Evolutionary conservation across 164 flowering plant genomes (phyloP), one percentile per base, ranked within the genome.

Genomic region (Annona squamosa): DNA sequence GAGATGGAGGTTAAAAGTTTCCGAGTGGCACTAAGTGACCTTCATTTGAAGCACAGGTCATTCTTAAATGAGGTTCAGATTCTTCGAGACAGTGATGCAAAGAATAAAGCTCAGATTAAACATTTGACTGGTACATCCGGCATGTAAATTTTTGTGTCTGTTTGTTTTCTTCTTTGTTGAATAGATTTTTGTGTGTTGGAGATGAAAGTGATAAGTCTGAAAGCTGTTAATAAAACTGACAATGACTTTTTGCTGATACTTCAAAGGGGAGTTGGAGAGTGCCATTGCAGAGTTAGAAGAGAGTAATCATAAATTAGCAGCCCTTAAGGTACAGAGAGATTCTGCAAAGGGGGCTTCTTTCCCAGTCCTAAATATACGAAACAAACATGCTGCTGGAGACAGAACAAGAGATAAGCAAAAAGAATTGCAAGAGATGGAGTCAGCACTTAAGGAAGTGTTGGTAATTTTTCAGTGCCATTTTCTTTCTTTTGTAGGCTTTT

Each of bases 341-440:
- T 87, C 88, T 52, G 81, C 87, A 16, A 89, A 85, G 78, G 88
- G 89, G 70, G 83, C 82, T 62, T 77, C 78, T 67, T 87, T 88
- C 70, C 94, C 93, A 71, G 77, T 89, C 62, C 79, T 89, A 66
- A 90, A 81, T 77, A n/a, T 84, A 48, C 87, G 87, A 7, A 85
- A 71, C 79, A 90, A 82, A 75, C 88, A 74, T 71, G 78, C 70
- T 66, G 71, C 82, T 75, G 82, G 79, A 72, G 97, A 91, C 63
- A 89, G 79, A 80, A 71, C 77, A 59, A 86, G 80, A 73, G 93
- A 93, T 76, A 93, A 84, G 74, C 88, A 87, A 67, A 89, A 85
- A 71, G 90, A 91, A 77, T 63, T 89, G 80, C 91, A 86, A 70
- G 97, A 88, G 48, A 82, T 91, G 92, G 98, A 91, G 79, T 81